phyloP scores from a whole-genome alignment of 1,139 yeast species.

The Yamadazyma aaseri region DNA sequence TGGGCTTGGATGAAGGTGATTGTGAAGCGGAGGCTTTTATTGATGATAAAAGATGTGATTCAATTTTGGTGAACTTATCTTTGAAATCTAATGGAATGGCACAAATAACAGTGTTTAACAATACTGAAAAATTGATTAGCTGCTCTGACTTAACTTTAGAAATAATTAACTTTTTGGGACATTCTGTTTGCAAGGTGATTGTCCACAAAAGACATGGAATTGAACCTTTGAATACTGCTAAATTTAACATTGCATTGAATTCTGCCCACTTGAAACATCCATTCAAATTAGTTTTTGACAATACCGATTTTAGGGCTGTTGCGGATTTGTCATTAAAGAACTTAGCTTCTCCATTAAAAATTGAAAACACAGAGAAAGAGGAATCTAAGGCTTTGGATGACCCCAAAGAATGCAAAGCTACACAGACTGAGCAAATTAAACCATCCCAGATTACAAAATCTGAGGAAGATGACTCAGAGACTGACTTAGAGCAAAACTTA shows the following conservation, averaged over 20 bases:
- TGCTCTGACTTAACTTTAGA: constrained; percentile 32
- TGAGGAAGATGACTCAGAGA: constrained; percentile 3
- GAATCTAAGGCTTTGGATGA: background rate
- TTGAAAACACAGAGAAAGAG: constrained; percentile 2
- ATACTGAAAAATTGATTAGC: constrained; percentile 24
- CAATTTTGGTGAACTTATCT: constrained; percentile 22
- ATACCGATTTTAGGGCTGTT: constrained; percentile 21
- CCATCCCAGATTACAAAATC: constrained; percentile 3
- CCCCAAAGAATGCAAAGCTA: background rate
- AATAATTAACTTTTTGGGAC: constrained; percentile 31
- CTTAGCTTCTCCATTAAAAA: constrained; percentile 22
- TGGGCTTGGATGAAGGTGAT: background rate
- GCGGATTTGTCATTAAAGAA: constrained; percentile 24
- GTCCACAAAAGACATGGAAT: constrained; percentile 35
- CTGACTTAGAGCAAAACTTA: constrained; percentile 2
- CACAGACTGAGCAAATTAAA: background rate
- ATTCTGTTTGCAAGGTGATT: constrained; percentile 25
- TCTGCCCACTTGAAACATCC: constrained; percentile 38
- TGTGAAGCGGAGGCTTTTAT: constrained; percentile 1
- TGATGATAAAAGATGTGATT: background rate
- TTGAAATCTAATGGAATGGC: constrained; percentile 34
- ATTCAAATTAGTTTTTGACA: constrained; percentile 28
- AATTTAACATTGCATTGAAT: constrained; percentile 34
- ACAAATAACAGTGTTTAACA: constrained; percentile 34
- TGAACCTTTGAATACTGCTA: constrained; percentile 29